Evolutionary conservation across 2,329 filamentous ascomycete genomes (phyloP), one percentile per base, ranked within the genome.

Genomic region (Xylariaceae sp.): DNA sequence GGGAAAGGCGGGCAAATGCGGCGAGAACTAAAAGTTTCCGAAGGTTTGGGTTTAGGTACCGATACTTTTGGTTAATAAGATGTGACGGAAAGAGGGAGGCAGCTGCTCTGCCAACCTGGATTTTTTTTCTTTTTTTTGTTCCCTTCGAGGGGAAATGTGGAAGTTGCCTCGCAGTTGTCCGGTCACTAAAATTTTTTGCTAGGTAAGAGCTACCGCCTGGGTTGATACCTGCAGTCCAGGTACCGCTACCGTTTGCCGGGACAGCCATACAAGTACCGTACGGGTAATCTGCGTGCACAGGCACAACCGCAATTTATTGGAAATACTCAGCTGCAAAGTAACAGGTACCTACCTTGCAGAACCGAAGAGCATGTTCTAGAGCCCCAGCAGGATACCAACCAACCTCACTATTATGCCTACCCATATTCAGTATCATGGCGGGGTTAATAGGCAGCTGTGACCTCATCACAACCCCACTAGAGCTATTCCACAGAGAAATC

Each of bases 101-200:
- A 19, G 42, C 26, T 44, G 42, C 42, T 44, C 27, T 44, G 42
- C 27, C 42, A 44, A 44, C 42, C 42, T 8, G 27, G 11, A 27
- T 27, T 44, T 26, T 37, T 11, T 44, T 44, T 44, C n/a, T 29
- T 44, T 44, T 30, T 39, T n/a, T 39, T 11, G 35, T 27, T 26
- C 12, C 11, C 26, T 42, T 42, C 27, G 40, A 9, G 41, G 31
- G 29, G 4, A 27, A 11, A 12, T 8, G 12, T 29, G 29, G 43
- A 12, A 51, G 56, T 54, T 54, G 53, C 56, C 43, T 58, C 54
- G 56, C 50, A 55, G 57, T 52, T 47, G 34, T 50, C 48, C 57
- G 51, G 54, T 47, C 34, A 39, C 49, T 50, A 49, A 51, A 59
- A 53, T 57, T 59, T 59, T 59, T 46, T 59, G 57, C 54, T 55